Conservation (phyloP, 2,329 filamentous ascomycete genomes). For the Allantophomopsis lycopodina region DNA sequence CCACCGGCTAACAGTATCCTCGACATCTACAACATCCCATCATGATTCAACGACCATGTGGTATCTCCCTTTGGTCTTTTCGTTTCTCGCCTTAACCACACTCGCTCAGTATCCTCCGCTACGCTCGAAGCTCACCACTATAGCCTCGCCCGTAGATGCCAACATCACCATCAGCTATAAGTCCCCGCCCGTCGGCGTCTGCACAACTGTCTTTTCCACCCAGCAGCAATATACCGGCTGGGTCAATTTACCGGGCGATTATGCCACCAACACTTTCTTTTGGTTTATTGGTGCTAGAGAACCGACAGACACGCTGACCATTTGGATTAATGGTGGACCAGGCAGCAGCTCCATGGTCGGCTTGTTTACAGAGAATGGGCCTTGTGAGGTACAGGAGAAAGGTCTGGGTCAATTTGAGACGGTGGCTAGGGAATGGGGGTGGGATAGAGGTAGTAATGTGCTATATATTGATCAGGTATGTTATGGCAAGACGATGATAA, state of each 20-base stretch:
- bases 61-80: not conserved
- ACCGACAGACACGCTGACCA: conserved; percentile 35
- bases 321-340: conserved; percentile 57
- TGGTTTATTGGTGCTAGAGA: conserved; percentile 31
- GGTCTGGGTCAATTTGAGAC: conserved; percentile 36
- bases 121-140: conserved; percentile 32
- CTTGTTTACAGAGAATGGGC: conserved; percentile 46
- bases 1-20: no score
- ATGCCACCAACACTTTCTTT: conserved; percentile 33
- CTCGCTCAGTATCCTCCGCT: conserved; percentile 21
- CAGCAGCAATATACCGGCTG: conserved; percentile 63
- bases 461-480: conserved; percentile 36
- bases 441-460: conserved; percentile 46
- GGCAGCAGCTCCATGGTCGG: conserved; percentile 52
- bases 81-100: conserved; percentile 2
- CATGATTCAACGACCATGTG: conserved; percentile 1
- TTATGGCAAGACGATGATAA: conserved; percentile 1
- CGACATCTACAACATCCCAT: not conserved
- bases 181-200: conserved; percentile 41
- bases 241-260: conserved; percentile 44
- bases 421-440: conserved; percentile 45
- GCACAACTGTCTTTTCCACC: conserved; percentile 46
- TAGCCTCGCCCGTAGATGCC: conserved; percentile 46
- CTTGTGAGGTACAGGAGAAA: conserved; percentile 33
- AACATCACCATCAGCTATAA: conserved; percentile 58